Evolutionary conservation across 495 filamentous ascomycete species (phyloP), one percentile per base, ranked within the genome.

Genomic region (Haplographium delicatum): DNA sequence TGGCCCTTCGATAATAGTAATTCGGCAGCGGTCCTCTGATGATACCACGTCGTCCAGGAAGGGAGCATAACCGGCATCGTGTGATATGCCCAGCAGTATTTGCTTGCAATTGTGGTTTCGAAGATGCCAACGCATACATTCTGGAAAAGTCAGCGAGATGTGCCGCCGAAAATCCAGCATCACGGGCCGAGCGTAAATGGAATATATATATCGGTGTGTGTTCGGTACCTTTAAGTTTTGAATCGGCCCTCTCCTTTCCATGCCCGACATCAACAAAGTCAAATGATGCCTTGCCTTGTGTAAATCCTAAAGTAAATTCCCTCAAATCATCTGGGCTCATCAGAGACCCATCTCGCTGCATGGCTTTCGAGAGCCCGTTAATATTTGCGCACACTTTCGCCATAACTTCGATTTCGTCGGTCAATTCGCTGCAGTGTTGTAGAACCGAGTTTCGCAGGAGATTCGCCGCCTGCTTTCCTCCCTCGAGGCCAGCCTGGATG

Each of bases 61-160:
- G 1, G 80, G 73, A 20, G 77, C 80, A 64, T 89, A 94, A 27
- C 80, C 78, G 48, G 79, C 78, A 64, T 90, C 85, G 52, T 88
- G 84, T 18, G 84, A 85, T 53, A 88, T 83, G 10, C 88, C 89
- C 37, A 95, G 70, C 40, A 91, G 68, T 34, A 94, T 82, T 52
- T 90, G 87, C 57, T 84, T 85, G 66, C 89, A 94, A 63, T 89
- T 86, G 59, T 73, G 77, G 58, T 91, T 77, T 79, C 81, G 71
- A 76, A 88, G 56, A 68, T 80, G 71, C 65, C 70, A 78, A 40
- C 65, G 59, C 5, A 71, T 62, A 25, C 56, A 64, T 59, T 89
- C 89, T 91, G 67, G 8, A 24, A 19, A 15, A 26, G 22, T 40
- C 27, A 59, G 49, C 43, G 40, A 49, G 44, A 24, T 59, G 35